Evolutionary conservation across 495 filamentous ascomycete genomes (phyloP).

Genomic region (Penicillium nucicola): DNA sequence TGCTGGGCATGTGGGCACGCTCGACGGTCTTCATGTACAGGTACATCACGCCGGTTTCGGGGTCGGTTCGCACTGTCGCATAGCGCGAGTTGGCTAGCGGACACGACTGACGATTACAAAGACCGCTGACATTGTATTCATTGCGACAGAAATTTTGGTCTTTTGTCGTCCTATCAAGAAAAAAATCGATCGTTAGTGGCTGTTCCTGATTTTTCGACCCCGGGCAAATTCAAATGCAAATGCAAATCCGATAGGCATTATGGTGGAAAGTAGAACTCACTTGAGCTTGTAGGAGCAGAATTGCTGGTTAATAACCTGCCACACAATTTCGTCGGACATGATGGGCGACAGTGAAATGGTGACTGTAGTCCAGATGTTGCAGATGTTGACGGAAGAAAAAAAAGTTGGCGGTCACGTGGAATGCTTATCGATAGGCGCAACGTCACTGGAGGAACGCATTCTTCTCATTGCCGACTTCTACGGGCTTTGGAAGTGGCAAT

Average conservation of each 20-base stretch:
- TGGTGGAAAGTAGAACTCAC: slow-evolving; percentile 43
- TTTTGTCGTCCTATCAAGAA: slow-evolving; percentile 69
- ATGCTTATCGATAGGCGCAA: slow-evolving; percentile 1
- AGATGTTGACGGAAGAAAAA: slow-evolving; percentile 4
- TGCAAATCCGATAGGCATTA: slow-evolving; percentile 1
- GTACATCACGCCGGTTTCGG: slow-evolving; percentile 79
- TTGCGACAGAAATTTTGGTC: slow-evolving; percentile 92
- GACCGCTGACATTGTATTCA: slow-evolving; percentile 91
- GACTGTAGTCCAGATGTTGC: background rate
- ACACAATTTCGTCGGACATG: slow-evolving; percentile 91
- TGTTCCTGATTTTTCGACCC: slow-evolving; percentile 1
- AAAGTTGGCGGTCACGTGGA: background rate
- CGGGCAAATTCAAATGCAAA: background rate
- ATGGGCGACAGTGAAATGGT: slow-evolving; percentile 13
- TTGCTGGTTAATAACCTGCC: slow-evolving; percentile 93
- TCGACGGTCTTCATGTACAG: slow-evolving; percentile 98
- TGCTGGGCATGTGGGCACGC: slow-evolving; percentile 83
- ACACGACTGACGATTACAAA: slow-evolving; percentile 93
- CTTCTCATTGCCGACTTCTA: background rate
- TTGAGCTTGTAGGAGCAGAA: slow-evolving; percentile 98
- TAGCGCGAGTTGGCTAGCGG: slow-evolving; percentile 95
- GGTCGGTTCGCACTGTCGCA: slow-evolving; percentile 84
- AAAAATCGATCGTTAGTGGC: slow-evolving; percentile 12
- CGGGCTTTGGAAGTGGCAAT: too few species aligned
- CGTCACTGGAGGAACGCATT: background rate